Percentiles rank a stretch among this genome's conserved stretches.
These are phyloP conservation scores for Solanum hybrid DNA, from an alignment of 305 asterid genomes.

Conservation along the genomic window DNA sequence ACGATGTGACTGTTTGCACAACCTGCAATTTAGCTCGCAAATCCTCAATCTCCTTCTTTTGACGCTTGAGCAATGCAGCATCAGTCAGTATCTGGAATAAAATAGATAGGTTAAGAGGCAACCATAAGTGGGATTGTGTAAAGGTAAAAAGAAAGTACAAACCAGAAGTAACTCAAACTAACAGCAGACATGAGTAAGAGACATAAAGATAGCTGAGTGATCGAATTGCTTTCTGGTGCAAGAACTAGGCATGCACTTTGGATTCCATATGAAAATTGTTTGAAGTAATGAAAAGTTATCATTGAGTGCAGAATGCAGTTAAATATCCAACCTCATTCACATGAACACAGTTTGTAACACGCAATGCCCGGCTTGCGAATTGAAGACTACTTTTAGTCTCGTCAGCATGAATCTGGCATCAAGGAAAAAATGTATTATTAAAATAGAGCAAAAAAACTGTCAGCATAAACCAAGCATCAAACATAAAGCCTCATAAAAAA, in stretches of 20 bases:
- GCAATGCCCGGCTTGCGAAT: slow-evolving; percentile 96
- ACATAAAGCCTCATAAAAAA: neutral
- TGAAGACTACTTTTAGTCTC: slow-evolving; percentile 98
- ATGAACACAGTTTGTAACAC: slow-evolving; percentile 86
- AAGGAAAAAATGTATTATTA: neutral
- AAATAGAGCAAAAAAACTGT: neutral
- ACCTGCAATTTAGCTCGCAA: slow-evolving; percentile 89
- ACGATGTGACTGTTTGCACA: neutral
- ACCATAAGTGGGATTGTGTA: neutral
- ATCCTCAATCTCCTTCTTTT: slow-evolving; percentile 92
- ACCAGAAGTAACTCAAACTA: neutral
- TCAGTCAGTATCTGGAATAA: slow-evolving; percentile 75
- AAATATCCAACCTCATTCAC: slow-evolving; percentile 73
- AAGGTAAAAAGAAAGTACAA: neutral
- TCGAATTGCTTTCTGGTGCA: neutral
- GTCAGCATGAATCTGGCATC: slow-evolving; percentile 77
- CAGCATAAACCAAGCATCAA: neutral
- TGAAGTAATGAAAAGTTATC: slow-evolving; percentile 7
- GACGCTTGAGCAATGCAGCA: slow-evolving; percentile 95
- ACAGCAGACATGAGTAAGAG: neutral
- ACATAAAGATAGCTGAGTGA: neutral
- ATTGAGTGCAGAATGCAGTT: slow-evolving; percentile 10
- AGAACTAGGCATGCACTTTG: neutral
- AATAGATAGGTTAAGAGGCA: neutral
- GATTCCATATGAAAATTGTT: neutral